Evolutionary conservation across 208 protist species (phyloP), one percentile per base, ranked within the genome.

Genomic region (Lotmaria passim): DNA sequence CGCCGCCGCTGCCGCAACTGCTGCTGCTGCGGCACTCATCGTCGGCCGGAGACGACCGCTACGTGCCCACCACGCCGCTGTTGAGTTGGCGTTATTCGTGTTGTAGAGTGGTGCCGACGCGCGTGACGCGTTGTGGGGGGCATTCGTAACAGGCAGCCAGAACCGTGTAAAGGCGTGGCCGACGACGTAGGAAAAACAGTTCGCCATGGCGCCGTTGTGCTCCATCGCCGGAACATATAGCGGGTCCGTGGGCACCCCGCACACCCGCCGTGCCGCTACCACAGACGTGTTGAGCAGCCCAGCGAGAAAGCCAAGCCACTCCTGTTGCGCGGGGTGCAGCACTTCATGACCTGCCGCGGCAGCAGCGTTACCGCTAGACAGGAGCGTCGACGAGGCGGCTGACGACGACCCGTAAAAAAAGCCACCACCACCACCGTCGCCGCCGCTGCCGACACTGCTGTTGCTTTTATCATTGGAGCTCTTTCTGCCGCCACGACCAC

Each of bases 161-260:
- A 80, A 62, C 0, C 26, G 48, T 0, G 44, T 71, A 31, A 80
- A 80, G 60, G 58, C 68, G 47, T 80, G 75, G 3, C 69, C 75
- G n/a, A 80, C 67, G 17, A 80, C 47, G 62, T 72, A 71, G 12
- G 75, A 74, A 24, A 80, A 80, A 34, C 59, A 69, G 60, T 75
- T 75, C 17, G 68, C 55, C 28, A 44, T 58, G 21, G 64, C 30
- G 14, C 63, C 73, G 44, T 66, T 74, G 53, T 73, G 52, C 62
- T 33, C 62, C 52, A 72, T 41, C 23, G 79, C 83, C 0, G 83
- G 83, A 6, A 73, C 63, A 62, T 83, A 78, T 2, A 73, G 71
- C 23, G 79, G 76, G 47, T 86, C 84, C 11, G 68, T 80, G 4
- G 80, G 67, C 24, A 86, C 65, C 21, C 84, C 84, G 23, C 74